phyloP scores from a whole-genome alignment of 78 protist species.

The Dictyostelium intermedium region DNA sequence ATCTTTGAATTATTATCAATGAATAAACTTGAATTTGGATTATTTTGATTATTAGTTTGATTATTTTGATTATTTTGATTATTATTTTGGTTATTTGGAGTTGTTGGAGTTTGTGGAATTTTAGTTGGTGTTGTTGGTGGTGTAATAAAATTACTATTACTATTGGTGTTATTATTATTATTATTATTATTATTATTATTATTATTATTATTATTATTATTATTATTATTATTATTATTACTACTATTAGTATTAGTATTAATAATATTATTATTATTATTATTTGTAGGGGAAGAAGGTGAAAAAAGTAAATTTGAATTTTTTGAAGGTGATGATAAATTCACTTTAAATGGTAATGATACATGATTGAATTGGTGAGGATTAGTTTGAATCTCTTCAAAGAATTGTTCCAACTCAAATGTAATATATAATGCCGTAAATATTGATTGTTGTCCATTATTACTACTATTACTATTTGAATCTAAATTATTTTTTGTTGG shows the following conservation, averaged over 20 bases:
- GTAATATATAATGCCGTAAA: conserved; percentile 14
- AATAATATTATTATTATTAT: neutral
- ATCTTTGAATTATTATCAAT: neutral
- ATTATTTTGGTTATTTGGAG: neutral
- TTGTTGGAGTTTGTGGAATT: neutral
- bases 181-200: neutral
- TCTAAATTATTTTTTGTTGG: neutral
- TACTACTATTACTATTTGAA: neutral
- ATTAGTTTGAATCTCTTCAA: neutral
- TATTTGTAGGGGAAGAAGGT: neutral
- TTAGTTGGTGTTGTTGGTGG: neutral
- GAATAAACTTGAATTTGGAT: neutral
- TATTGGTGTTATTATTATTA: neutral
- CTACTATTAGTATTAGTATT: neutral
- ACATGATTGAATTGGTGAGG: conserved; percentile 8
- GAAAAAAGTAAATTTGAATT: neutral
- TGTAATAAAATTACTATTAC: neutral
- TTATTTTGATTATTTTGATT: neutral
- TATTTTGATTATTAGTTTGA: neutral
- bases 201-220: neutral
- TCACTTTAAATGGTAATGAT: conserved; percentile 21
- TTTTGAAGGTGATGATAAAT: neutral
- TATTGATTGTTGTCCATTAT: neutral
- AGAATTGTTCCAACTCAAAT: conserved; percentile 45
- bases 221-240: neutral